Conservation (phyloP, 495 filamentous ascomycete genomes). For the Friedmanniomyces endolithicus region DNA sequence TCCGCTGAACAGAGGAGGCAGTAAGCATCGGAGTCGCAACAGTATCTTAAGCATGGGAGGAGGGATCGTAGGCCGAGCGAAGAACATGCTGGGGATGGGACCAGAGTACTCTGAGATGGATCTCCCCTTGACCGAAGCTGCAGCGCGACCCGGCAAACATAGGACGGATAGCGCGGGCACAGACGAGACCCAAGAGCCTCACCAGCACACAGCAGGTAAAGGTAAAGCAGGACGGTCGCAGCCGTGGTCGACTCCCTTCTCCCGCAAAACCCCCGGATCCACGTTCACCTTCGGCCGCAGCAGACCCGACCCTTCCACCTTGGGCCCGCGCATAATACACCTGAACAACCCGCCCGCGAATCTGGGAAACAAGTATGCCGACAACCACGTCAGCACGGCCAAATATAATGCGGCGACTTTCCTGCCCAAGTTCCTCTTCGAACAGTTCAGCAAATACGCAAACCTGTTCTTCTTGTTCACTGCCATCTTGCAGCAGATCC, state of each 20-base stretch:
- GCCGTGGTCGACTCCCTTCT: slow-evolving; percentile 28
- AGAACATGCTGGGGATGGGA: slow-evolving; percentile 82
- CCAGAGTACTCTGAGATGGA: slow-evolving; percentile 97
- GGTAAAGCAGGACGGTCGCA: slow-evolving; percentile 4
- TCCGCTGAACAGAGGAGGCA: slow-evolving; percentile 33
- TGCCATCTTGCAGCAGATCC: slow-evolving; percentile 88
- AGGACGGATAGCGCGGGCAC: slow-evolving; percentile 17
- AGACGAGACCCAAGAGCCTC: too few relatives aligned
- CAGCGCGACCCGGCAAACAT: slow-evolving; percentile 39
- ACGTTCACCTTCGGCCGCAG: slow-evolving; percentile 76
- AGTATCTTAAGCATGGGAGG: slow-evolving; percentile 79
- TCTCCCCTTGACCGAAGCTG: slow-evolving; percentile 75
- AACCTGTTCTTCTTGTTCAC: slow-evolving; percentile 99
- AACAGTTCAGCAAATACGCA: slow-evolving; percentile 98
- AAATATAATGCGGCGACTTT: slow-evolving; percentile 98
- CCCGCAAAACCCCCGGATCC: slow-evolving; percentile 12
- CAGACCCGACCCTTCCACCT: slow-evolving; percentile 74
- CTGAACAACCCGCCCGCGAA: slow-evolving; percentile 97
- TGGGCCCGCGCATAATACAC: slow-evolving; percentile 87
- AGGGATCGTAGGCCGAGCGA: slow-evolving; percentile 71
- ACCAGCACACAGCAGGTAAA: too few relatives aligned
- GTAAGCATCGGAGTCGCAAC: slow-evolving; percentile 61
- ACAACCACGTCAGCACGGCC: slow-evolving; percentile 94
- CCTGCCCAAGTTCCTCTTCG: slow-evolving; percentile 92
- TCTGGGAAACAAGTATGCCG: slow-evolving; percentile 69